Conservation (phyloP, 1,284 basidiomycete species). For the Stygiomarasmius scandens region DNA sequence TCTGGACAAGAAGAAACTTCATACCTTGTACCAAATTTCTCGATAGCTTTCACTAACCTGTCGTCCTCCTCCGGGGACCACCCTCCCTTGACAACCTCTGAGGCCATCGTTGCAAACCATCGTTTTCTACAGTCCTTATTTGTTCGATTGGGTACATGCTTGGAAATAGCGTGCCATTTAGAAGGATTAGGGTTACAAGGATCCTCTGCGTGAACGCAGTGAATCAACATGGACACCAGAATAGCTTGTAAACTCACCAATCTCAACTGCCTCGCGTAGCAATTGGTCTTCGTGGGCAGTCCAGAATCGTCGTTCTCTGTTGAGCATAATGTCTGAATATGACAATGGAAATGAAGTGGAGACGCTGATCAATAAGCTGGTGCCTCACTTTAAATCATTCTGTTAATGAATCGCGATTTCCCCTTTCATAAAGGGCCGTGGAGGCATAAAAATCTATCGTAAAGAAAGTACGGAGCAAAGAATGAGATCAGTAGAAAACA, state of each 20-base stretch:
- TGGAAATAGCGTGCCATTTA: conserved; percentile 63
- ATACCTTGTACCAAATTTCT: conserved; percentile 53
- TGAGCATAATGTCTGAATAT: conserved; percentile 32
- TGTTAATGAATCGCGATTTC: too few species aligned
- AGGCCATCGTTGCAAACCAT: conserved; percentile 63
- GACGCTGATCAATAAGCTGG: too few species aligned
- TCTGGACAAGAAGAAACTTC: neutral
- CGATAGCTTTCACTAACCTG: conserved; percentile 54
- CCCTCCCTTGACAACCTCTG: conserved; percentile 58
- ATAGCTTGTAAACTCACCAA: conserved; percentile 39
- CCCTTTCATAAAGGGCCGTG: too few species aligned
- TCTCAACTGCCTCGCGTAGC: conserved; percentile 52
- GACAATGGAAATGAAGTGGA: too few species aligned
- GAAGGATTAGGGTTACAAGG: conserved; percentile 54
- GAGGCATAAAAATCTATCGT: too few species aligned
- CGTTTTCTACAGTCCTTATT: conserved; percentile 64
- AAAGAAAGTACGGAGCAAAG: too few species aligned
- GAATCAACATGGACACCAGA: neutral
- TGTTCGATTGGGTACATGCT: conserved; percentile 58
- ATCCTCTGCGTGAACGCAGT: conserved; percentile 49
- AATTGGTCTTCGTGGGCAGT: conserved; percentile 57
- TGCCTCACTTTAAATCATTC: too few species aligned
- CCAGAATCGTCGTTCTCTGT: conserved; percentile 58
- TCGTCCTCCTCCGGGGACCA: conserved; percentile 62
- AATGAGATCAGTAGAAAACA: too few species aligned